Evolutionary conservation across 768 basidiomycete species (phyloP), one percentile per base, ranked within the genome.

Genomic region (Panaeolus papilionaceus): DNA sequence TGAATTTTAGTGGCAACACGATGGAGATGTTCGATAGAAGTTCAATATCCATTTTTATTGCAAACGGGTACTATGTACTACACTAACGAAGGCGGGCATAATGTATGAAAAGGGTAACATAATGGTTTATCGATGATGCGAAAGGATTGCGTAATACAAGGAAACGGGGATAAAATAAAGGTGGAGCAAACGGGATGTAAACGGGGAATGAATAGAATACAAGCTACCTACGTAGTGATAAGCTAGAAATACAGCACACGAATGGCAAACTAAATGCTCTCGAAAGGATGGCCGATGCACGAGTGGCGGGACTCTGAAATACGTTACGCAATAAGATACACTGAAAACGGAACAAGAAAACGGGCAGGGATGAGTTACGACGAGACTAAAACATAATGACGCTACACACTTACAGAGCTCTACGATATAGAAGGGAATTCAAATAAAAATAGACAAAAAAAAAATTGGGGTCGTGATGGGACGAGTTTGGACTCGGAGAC

Each of bases 291-390:
- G 54, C 33, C 16, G 16, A 28, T 37, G 54, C 42, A 14, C 42
- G 14, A 1, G 42, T 23, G 47, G 16, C 54, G 28, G 16, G n/a
- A 9, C 28, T 16, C 33, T 37, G 28, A 51, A 51, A 58, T 58
- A 58, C 37, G 54, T 58, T 58, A 58, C 9, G 54, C 54, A 58
- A 58, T 58, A 58, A 58, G 28, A 58, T 58, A 58, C 54, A 58
- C 54, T 58, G 33, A 16, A 16, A 18, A 40, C 28, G 16, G 10
- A 58, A 58, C 14, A 58, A 14, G 7, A 1, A 33, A 33, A 58
- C 54, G 16, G 8, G 33, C 16, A 4, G 54, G 28, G 28, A 33
- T 58, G 26, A 58, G 54, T 51, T 51, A 23, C 10, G 54, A n/a
- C 28, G 54, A 37, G 14, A 16, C 33, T 16, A 16, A 58, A 58